Evolutionary conservation across 495 filamentous ascomycete genomes (phyloP), one percentile per base, ranked within the genome.

Genomic region (Stereocaulon alpinum): DNA sequence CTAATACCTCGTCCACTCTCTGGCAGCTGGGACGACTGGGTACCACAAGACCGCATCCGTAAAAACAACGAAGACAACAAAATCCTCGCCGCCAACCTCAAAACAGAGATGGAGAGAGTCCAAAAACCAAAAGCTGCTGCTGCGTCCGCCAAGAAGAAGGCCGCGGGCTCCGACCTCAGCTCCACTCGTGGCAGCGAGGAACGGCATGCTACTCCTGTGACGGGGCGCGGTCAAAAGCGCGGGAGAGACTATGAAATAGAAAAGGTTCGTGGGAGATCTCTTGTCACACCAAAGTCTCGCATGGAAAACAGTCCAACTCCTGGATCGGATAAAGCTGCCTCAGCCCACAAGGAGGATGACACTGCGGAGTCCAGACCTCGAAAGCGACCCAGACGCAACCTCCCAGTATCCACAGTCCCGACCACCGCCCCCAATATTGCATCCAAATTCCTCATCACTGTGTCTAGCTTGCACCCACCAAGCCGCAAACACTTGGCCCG

Each of bases 31-130:
- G 93, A 98, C 75, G 93, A 98, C 77, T 97, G 92, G 91, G 93
- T 97, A 42, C 84, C 88, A 10, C 84, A 92, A 70, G 93, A 97
- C 70, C 89, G 93, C 56, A 84, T 98, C 15, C 85, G 92, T 59
- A 96, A 96, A 76, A 85, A 89, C 71, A 95, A 84, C 40, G 89
- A 95, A 41, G 93, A 97, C 74, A 96, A 97, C 71, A 85, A 86
- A 67, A 87, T 89, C 62, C 80, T 95, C 9, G 89, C 90, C n/a
- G 68, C 72, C 44, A 80, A 83, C 65, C 77, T 89, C 0, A 77
- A 81, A 56, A 73, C 76, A 22, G 82, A 86, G 66, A 75, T 81
- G 70, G 76, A 80, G 27, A 73, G 73, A 24, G 52, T 59, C 47
- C 24, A 61, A 6, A 74, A 74, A 63, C 56, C 60, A 44, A 72